Evolutionary conservation across 2,329 filamentous ascomycete genomes (phyloP), one percentile per base, ranked within the genome.

Genomic region (Hypoxylon sp.): DNA sequence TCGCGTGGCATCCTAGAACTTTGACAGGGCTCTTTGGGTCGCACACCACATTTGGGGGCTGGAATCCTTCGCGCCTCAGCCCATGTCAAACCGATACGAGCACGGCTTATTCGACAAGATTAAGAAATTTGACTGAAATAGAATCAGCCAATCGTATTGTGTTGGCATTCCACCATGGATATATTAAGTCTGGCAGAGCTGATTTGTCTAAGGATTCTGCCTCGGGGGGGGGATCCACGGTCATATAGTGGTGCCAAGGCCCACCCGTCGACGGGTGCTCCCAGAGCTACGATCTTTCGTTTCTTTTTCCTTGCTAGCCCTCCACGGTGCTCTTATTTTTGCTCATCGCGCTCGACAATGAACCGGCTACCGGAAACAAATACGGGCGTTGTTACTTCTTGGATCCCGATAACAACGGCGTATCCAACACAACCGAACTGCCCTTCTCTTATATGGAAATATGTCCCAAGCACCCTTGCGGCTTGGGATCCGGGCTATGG

Each of bases 401-500:
- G 63, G 68, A 67, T 70, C 20, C 65, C 68, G 6, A 62, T 70
- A 15, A 17, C 59, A 41, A 63, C 60, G 19, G 60, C 63, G n/a
- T 37, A 61, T 49, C 61, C 68, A 7, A 56, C 46, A 17, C 60
- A 68, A 39, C 28, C 60, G 46, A 63, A 59, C n/a, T 70, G 68
- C 48, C 56, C 56, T 11, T 53, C 54, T n/a, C 52, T 41, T 4
- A 17, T 62, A 11, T 70, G 68, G 68, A 59, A 59, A 53, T 70
- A 47, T 39, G 53, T 59, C 13, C 34, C 59, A 17, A 49, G n/a
- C 30, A 28, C 56, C 15, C 44, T 70, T 19, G 68, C 65, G 2
- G 68, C 58, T 34, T 70, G 65, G 63, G 65, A 70, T 24, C 68
- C 68, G 7, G 68, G 68, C 4, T 70, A 70, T 48, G 68, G 68